Conservation (phyloP, 1,284 basidiomycete species). For the Irpex sp. region DNA sequence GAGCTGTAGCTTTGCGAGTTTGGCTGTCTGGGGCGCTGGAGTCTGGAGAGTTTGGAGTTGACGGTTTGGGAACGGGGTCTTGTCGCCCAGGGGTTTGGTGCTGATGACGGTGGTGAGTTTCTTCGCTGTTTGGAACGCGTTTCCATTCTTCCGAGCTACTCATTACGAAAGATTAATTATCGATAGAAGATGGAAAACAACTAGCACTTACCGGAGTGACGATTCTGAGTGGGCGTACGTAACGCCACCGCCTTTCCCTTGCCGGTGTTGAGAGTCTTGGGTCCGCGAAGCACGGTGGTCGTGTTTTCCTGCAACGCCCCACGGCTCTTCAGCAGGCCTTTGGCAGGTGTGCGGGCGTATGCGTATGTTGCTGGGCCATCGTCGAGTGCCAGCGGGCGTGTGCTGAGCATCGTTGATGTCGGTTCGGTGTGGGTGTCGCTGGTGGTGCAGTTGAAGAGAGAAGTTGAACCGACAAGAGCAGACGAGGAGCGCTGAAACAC, state of each 20-base stretch:
- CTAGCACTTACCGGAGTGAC: too few relatives aligned
- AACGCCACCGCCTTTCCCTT: too few relatives aligned
- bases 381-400: constrained; percentile 34
- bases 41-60: constrained; percentile 21
- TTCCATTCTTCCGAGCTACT: too few relatives aligned
- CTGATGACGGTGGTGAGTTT: constrained; percentile 3
- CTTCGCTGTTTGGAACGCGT: too few relatives aligned
- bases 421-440: not conserved
- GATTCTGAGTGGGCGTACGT: too few relatives aligned
- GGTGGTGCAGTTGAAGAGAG: not conserved
- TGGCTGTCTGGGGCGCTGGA: constrained; percentile 26
- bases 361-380: constrained; percentile 24
- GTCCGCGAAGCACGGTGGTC: constrained; percentile 28
- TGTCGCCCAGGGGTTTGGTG: constrained; percentile 51
- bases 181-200: too few relatives aligned
- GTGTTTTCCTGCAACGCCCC: constrained; percentile 47
- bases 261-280: too few relatives aligned
- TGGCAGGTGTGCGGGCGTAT: constrained; percentile 47
- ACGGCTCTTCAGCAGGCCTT: constrained; percentile 32
- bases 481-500: not conserved
- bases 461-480: not conserved
- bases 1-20: constrained; percentile 29
- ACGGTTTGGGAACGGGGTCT: constrained; percentile 58
- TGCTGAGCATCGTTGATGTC: constrained; percentile 36
- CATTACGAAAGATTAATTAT: too few relatives aligned